Conservation (phyloP, 1,139 yeast species). For the Schwanniomyces etchellsii region DNA sequence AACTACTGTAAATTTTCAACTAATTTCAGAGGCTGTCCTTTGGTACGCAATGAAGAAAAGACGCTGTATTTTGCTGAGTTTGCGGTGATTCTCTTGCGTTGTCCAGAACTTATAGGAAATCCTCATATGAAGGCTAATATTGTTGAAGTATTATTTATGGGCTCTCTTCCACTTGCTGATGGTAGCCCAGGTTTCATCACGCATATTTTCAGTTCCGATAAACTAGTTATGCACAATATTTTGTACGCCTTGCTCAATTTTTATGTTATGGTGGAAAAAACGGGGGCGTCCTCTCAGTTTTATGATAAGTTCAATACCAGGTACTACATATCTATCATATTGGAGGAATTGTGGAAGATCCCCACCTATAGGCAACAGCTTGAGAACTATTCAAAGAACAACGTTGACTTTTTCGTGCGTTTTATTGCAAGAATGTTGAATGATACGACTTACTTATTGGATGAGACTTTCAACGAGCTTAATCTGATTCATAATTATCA, state of each 20-base stretch:
- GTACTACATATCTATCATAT: slow-evolving; percentile 75
- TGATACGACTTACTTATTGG: slow-evolving; percentile 86
- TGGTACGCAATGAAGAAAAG: slow-evolving; percentile 46
- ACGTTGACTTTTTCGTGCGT: slow-evolving; percentile 79
- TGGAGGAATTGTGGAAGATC: slow-evolving; percentile 80
- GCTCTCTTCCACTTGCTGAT: slow-evolving; percentile 55
- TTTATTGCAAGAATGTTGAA: slow-evolving; percentile 93
- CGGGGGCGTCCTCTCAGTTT: slow-evolving; percentile 93
- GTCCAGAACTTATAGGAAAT: slow-evolving; percentile 82
- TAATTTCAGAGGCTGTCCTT: slow-evolving; percentile 54
- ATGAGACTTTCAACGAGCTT: slow-evolving; percentile 81
- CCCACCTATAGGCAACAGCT: slow-evolving; percentile 65
- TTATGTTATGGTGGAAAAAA: slow-evolving; percentile 91
- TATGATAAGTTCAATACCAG: slow-evolving; percentile 93
- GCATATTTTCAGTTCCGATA: slow-evolving; percentile 57
- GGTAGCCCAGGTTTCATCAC: slow-evolving; percentile 72
- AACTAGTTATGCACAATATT: slow-evolving; percentile 58
- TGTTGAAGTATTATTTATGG: slow-evolving; percentile 75
- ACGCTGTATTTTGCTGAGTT: slow-evolving; percentile 64
- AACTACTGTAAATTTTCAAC: slow-evolving; percentile 66
- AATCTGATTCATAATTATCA: slow-evolving; percentile 74
- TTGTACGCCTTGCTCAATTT: slow-evolving; percentile 81
- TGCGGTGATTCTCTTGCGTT: slow-evolving; percentile 67
- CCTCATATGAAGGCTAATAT: slow-evolving; percentile 88
- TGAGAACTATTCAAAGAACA: slow-evolving; percentile 55